phyloP scores from a whole-genome alignment of 1,284 basidiomycete species.

The Pseudozyma hubeiensis region DNA sequence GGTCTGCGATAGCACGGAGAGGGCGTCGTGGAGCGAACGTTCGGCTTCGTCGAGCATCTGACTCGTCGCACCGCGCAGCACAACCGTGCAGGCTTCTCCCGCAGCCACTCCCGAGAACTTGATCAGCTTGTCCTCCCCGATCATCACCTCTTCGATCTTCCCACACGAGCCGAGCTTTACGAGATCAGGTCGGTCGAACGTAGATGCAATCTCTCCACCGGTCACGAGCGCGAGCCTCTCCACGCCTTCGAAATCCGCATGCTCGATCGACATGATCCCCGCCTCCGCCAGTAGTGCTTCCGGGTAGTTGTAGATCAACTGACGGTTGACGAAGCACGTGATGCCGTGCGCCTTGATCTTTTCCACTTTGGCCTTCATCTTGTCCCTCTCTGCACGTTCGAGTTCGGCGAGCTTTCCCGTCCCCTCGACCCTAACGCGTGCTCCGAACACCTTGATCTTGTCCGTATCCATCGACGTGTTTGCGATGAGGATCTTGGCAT shows the following conservation, averaged over 20 bases:
- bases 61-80: conserved; percentile 92
- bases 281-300: conserved; percentile 92
- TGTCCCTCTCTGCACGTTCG: conserved; percentile 96
- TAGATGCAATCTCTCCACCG: conserved; percentile 96
- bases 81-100: conserved; percentile 98
- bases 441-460: conserved; percentile 99
- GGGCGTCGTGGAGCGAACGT: conserved; percentile 94
- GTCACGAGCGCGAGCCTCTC: conserved; percentile 95
- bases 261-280: conserved; percentile 96
- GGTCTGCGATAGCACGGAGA: conserved; percentile 96
- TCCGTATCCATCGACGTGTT: conserved; percentile 99
- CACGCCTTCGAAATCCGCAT: conserved; percentile 99
- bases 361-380: conserved; percentile 99
- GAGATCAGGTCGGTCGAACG: conserved; percentile 91
- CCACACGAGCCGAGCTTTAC: conserved; percentile 95
- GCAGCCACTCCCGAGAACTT: conserved; percentile 99
- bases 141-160: conserved; percentile 97
- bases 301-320: conserved; percentile 99
- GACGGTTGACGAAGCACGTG: conserved; percentile 97
- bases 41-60: conserved; percentile 99
- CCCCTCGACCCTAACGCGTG: conserved; percentile 92
- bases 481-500: conserved; percentile 95
- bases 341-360: conserved; percentile 94
- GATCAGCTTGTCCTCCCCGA: conserved; percentile 98
- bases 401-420: conserved; percentile 97